Base-by-base conservation (phyloP, 2,329 filamentous ascomycete genomes). In the Penicillium sp. region DNA sequence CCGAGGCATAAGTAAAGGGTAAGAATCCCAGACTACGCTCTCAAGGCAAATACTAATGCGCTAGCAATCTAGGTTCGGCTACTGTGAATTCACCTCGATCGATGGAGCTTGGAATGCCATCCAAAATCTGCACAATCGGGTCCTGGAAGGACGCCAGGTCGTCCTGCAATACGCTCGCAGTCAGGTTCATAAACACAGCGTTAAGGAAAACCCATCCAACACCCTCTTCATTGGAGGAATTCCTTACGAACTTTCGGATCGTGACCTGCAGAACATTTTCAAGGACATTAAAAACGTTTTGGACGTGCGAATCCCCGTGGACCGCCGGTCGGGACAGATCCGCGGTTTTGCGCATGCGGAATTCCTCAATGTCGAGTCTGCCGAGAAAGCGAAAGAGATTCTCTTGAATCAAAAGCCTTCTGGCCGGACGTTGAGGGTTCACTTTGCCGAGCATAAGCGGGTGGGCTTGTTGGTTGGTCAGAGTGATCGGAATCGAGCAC, bases 221-320 rank as follows among this genome's bases (percentile, higher is more conserved):
- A 89, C 86, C 1, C 75, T 95, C 31, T 95, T 88, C 77, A 83
- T 96, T 62, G 90, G 90, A 61, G 94, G 94, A 76, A 84, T 96
- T 73, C 85, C 89, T 10, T 94, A 88, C 68, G 88, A 95, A 74
- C 87, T 92, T 76, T 88, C 87, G 8, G 90, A 95, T 67, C 82
- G 83, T 49, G 90, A 95, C 65, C 78, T 96, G 49, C 91, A 92
- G 73, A 80, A 85, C 48, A 73, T 95, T 24, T 93, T 95, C 81
- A 77, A 80, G 52, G 80, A 84, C 23, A 78, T 95, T 54, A 76
- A 81, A 45, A 87, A 89, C 69, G 81, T 93, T 44, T 74, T 81
- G 49, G 88, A 92, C 64, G 85, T 95, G 44, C 85, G 91, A 55
- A 86, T 95, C 51, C 88, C 90, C 47, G 87, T 94, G 63, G 90